A percentile compares a stretch with the other conserved stretches of the same genome.
Evolutionary conservation across 208 protist species (phyloP).

Genomic region (Acanthamoeba healyi): DNA sequence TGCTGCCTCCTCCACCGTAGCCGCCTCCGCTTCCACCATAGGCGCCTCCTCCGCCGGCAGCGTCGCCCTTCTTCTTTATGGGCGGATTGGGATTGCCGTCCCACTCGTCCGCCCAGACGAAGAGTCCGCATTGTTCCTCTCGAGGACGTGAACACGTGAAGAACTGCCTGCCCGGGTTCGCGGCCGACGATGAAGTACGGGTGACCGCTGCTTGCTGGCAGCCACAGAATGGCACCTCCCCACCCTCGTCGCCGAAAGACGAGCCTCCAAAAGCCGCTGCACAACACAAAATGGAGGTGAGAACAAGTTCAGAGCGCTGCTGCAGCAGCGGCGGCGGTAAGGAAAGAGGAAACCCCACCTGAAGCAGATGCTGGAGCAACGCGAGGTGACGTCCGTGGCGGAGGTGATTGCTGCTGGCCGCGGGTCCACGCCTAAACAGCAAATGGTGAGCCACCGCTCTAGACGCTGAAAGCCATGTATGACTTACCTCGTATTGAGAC

Average conservation of each 20-base stretch:
- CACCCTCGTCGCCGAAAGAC: background rate
- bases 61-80: conserved; percentile 4
- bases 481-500: background rate
- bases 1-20: no score
- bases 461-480: background rate
- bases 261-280: background rate
- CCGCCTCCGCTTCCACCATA: no score
- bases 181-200: background rate
- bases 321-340: background rate
- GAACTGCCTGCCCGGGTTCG: background rate
- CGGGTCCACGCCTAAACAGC: background rate
- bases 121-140: conserved; percentile 23
- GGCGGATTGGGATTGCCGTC: background rate
- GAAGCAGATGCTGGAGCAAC: background rate
- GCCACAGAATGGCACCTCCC: background rate
- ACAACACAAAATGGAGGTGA: no score
- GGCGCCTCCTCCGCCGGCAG: background rate
- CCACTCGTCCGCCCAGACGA: conserved; percentile 18
- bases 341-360: background rate
- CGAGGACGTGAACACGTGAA: background rate
- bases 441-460: background rate
- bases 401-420: background rate
- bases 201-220: background rate
- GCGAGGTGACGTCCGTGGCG: background rate
- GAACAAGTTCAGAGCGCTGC: no score